These are phyloP conservation scores for Cystofilobasidium capitatum DNA, from an alignment of 768 basidiomycete species.

Conservation along the genomic window DNA sequence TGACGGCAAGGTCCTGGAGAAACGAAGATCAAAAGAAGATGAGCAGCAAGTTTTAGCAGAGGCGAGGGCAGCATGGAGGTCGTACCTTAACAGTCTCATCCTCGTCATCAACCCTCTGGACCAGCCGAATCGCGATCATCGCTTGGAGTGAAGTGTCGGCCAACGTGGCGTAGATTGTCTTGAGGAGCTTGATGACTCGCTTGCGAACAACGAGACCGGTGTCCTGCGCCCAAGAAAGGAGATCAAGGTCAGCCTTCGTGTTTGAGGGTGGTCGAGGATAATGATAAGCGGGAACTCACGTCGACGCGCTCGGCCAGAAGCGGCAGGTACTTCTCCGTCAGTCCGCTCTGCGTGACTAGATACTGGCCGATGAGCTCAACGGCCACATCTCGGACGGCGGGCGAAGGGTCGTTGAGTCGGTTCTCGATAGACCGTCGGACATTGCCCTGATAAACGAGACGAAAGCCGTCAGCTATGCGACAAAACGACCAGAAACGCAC, in stretches of 20 bases:
- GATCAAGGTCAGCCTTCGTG: background rate
- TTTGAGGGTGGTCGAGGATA: background rate
- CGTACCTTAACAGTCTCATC: slow-evolving; percentile 77
- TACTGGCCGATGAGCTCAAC: slow-evolving; percentile 98
- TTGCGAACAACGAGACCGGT: slow-evolving; percentile 88
- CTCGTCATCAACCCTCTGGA: slow-evolving; percentile 78
- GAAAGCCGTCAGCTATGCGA: background rate
- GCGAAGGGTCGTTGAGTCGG: slow-evolving; percentile 80
- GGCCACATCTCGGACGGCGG: slow-evolving; percentile 90
- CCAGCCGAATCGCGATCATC: slow-evolving; percentile 72
- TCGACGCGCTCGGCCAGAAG: slow-evolving; percentile 83
- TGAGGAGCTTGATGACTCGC: slow-evolving; percentile 88
- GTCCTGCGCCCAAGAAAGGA: slow-evolving; percentile 50
- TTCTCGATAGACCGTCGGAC: slow-evolving; percentile 80
- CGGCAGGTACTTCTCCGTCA: slow-evolving; percentile 81
- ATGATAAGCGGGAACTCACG: slow-evolving; percentile 45
- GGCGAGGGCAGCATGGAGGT: background rate
- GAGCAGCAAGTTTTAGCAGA: no score
- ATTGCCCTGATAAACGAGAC: slow-evolving; percentile 46
- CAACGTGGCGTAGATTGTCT: slow-evolving; percentile 63
- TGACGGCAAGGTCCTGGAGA: slow-evolving; percentile 65
- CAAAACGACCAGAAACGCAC: background rate
- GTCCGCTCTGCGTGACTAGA: slow-evolving; percentile 74
- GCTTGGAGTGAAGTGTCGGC: slow-evolving; percentile 53
- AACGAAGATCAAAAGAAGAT: background rate